Evolutionary conservation across 2,329 filamentous ascomycete species (phyloP).

Genomic region (Trichoderma semiorbis): DNA sequence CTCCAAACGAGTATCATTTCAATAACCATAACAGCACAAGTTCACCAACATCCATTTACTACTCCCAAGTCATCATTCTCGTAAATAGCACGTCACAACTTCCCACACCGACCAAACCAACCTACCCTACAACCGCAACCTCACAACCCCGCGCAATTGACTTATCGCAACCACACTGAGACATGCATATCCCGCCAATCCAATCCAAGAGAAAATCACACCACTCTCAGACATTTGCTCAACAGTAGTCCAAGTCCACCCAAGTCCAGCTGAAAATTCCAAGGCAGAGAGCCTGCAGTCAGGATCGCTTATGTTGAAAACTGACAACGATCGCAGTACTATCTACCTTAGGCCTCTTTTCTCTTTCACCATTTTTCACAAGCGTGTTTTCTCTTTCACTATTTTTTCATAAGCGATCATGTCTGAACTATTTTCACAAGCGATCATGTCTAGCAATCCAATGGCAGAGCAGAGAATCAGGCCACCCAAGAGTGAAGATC

Average conservation of each 20-base stretch:
- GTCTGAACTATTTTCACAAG: too few relatives aligned
- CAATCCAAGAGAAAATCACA: background rate
- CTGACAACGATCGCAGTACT: background rate
- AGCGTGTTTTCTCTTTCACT: too few relatives aligned
- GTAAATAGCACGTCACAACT: background rate
- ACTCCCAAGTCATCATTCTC: background rate
- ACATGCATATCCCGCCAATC: conserved; percentile 2
- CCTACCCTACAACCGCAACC: background rate
- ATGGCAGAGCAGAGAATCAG: background rate
- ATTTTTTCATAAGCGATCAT: background rate
- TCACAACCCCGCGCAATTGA: background rate
- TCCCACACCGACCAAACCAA: too few relatives aligned
- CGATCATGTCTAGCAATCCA: background rate
- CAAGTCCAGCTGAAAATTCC: background rate
- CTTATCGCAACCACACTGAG: background rate
- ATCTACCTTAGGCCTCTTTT: background rate
- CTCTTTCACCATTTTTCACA: too few relatives aligned
- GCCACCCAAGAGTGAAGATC: background rate
- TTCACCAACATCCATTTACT: background rate
- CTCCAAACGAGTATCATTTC: background rate
- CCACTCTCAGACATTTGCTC: conserved; percentile 10
- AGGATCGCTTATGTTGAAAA: background rate
- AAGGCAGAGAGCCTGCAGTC: background rate
- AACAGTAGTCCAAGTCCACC: background rate
- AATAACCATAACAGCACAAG: background rate